Percentiles rank a stretch among this genome's conserved stretches.
Evolutionary conservation across 1,139 yeast genomes (phyloP).

Genomic region (Zhuliangozyma parablackwelliae): DNA sequence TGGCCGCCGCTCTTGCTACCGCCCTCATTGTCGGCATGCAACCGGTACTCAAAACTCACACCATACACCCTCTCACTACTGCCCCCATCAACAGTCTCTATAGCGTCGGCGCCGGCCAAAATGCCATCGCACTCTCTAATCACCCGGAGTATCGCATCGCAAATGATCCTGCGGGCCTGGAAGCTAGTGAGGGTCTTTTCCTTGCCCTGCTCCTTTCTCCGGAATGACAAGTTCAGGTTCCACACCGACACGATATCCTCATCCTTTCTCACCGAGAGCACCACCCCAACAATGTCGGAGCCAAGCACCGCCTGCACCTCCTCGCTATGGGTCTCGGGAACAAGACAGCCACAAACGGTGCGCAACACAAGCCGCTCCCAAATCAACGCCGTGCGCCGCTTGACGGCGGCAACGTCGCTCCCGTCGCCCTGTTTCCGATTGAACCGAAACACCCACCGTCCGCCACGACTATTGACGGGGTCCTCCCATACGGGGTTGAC

Average conservation of each 20-base stretch:
- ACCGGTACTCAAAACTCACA: constrained; percentile 44
- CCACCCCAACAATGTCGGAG: constrained; percentile 50
- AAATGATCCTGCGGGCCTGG: constrained; percentile 46
- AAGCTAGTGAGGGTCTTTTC: constrained; percentile 36
- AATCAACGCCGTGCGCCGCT: constrained; percentile 40
- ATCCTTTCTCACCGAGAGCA: constrained; percentile 46
- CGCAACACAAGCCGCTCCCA: constrained; percentile 52
- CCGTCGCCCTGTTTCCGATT: constrained; percentile 22
- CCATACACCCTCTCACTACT: constrained; percentile 40
- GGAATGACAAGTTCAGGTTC: constrained; percentile 47
- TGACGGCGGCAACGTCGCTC: constrained; percentile 13
- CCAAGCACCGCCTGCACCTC: constrained; percentile 34
- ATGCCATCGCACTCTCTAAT: constrained; percentile 48
- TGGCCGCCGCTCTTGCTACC: constrained; percentile 1
- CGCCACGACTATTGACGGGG: constrained; percentile 59
- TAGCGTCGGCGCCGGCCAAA: constrained; percentile 28
- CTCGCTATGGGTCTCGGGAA: constrained; percentile 27
- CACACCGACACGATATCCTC: constrained; percentile 51
- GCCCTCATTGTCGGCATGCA: constrained; percentile 35
- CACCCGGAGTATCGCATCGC: constrained; percentile 43
- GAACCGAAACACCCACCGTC: constrained; percentile 62
- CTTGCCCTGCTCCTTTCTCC: constrained; percentile 9
- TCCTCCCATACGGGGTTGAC: constrained; percentile 73
- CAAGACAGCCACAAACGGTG: constrained; percentile 41
- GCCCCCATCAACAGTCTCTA: constrained; percentile 30